A percentile compares a stretch with the other conserved stretches of the same genome.
Evolutionary conservation across 2,329 filamentous ascomycete genomes (phyloP).

Genomic region (Claviceps sp.): DNA sequence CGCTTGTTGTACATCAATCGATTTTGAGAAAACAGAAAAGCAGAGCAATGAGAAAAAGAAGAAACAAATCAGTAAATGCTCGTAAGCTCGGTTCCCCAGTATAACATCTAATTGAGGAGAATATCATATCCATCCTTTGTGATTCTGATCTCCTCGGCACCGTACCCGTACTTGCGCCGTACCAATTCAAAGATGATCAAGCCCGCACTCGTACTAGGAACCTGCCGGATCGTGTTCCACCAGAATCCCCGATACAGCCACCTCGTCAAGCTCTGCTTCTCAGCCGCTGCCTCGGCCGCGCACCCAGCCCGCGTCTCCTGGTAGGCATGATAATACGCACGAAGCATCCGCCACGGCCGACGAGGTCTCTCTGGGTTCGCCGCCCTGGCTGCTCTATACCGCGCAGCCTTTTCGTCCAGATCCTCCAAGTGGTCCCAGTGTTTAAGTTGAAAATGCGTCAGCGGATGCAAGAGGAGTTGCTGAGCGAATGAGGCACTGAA

Average conservation of each 20-base stretch:
- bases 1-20: not conserved
- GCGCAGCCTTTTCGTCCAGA: slow-evolving; percentile 47
- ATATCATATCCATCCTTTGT: slow-evolving; percentile 61
- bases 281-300: slow-evolving; percentile 37
- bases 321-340: slow-evolving; percentile 59
- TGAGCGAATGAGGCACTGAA: slow-evolving; percentile 55
- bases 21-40: not conserved
- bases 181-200: slow-evolving; percentile 70
- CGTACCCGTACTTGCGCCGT: slow-evolving; percentile 55
- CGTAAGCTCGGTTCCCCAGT: too few relatives aligned
- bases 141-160: slow-evolving; percentile 49
- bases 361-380: slow-evolving; percentile 19
- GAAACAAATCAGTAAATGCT: too few relatives aligned
- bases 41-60: not conserved
- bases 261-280: slow-evolving; percentile 40
- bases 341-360: slow-evolving; percentile 39
- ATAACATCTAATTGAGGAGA: slow-evolving; percentile 29
- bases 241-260: slow-evolving; percentile 64
- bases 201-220: slow-evolving; percentile 64
- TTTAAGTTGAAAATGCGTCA: slow-evolving; percentile 56
- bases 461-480: slow-evolving; percentile 56
- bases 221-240: slow-evolving; percentile 58
- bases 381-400: slow-evolving; percentile 23
- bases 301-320: slow-evolving; percentile 53
- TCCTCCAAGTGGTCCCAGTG: slow-evolving; percentile 63